These are phyloP conservation scores for Balamuthia mandrillaris DNA, from an alignment of 208 protist genomes.

Conservation along the genomic window DNA sequence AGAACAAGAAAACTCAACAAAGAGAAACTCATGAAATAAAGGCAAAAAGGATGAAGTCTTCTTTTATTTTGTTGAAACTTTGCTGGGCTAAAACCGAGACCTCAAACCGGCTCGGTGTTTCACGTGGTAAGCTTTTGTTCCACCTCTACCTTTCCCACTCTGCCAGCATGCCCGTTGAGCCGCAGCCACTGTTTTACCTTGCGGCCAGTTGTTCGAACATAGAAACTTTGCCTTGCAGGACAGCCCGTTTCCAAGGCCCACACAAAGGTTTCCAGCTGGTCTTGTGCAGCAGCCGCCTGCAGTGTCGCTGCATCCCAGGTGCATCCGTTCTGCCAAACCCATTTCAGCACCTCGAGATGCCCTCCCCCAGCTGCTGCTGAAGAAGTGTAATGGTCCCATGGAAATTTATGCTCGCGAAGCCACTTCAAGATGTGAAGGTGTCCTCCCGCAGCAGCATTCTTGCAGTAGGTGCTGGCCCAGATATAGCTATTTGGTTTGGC, in stretches of 20 bases:
- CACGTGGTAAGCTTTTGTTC: too few species aligned
- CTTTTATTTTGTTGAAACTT: too few species aligned
- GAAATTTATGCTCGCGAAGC: background rate
- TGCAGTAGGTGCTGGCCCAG: background rate
- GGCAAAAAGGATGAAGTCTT: too few species aligned
- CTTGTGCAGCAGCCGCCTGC: background rate
- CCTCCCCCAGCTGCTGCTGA: background rate
- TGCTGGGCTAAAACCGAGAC: too few species aligned
- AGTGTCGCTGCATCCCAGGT: background rate
- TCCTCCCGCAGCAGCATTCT: background rate
- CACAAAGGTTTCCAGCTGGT: background rate
- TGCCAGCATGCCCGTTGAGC: slow-evolving; percentile 14
- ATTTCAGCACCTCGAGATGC: background rate
- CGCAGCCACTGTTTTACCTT: too few species aligned
- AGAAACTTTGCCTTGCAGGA: background rate
- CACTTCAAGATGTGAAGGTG: background rate
- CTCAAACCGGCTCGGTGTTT: too few species aligned
- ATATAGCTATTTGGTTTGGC: background rate
- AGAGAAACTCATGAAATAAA: too few species aligned
- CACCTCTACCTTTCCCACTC: too few species aligned
- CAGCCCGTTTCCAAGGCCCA: background rate
- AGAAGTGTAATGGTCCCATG: background rate
- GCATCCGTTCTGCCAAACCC: background rate
- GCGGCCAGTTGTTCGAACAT: too few species aligned
- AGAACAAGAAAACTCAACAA: too few species aligned